A percentile compares a stretch with the other conserved stretches of the same genome.
Conservation (phyloP, 345 rosid species). For the Xanthoceras sorbifolium region DNA sequence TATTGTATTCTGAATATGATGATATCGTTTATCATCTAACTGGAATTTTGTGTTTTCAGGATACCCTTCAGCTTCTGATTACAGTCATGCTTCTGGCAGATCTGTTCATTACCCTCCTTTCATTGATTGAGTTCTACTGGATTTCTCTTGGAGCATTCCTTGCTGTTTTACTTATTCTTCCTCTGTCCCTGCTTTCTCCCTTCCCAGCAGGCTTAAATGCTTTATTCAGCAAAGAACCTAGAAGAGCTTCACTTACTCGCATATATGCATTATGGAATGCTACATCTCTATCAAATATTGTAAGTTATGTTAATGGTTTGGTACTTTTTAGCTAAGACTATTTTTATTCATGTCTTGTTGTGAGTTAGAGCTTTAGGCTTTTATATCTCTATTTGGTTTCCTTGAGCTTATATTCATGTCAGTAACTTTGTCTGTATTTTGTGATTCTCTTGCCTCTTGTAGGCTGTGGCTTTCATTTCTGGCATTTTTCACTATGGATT, state of each 20-base stretch:
- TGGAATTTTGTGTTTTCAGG: slow-evolving; percentile 58
- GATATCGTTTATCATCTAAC: slow-evolving; percentile 13
- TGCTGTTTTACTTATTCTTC: slow-evolving; percentile 86
- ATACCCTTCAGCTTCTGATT: slow-evolving; percentile 69
- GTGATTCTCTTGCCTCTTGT: slow-evolving; percentile 31
- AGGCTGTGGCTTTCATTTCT: slow-evolving; percentile 86
- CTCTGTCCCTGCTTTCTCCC: slow-evolving; percentile 85
- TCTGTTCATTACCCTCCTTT: slow-evolving; percentile 80
- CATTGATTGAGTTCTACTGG: slow-evolving; percentile 89
- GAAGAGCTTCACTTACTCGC: slow-evolving; percentile 91
- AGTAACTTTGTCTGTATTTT: background rate
- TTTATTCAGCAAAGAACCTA: slow-evolving; percentile 87
- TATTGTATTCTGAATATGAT: background rate
- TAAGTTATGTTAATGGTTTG: slow-evolving; percentile 42
- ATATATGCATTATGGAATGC: slow-evolving; percentile 87
- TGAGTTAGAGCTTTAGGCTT: background rate
- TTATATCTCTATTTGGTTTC: background rate
- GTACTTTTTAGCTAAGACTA: background rate
- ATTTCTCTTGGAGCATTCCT: slow-evolving; percentile 85
- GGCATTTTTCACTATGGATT: slow-evolving; percentile 62
- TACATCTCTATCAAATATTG: slow-evolving; percentile 83
- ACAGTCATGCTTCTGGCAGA: slow-evolving; percentile 86
- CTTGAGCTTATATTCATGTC: background rate
- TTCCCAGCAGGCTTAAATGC: slow-evolving; percentile 97
- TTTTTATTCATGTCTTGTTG: background rate